A percentile compares a stretch with the other conserved stretches of the same genome.
phyloP scores from a whole-genome alignment of 73 alveolate genomes.

The Paramecium caudatum region DNA sequence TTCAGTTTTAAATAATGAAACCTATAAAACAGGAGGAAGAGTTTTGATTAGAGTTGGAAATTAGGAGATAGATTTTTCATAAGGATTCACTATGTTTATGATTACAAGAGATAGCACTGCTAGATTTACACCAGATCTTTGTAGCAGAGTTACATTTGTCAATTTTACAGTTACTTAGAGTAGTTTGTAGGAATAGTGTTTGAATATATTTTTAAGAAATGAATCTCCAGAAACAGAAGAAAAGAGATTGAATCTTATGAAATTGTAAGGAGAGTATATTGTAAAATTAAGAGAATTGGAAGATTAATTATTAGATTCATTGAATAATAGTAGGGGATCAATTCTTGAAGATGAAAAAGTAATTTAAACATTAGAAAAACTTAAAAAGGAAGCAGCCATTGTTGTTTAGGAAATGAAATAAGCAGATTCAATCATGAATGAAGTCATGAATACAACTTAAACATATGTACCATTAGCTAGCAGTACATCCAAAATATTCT shows the following conservation, averaged over 20 bases:
- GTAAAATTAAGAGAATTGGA: constrained; percentile 95
- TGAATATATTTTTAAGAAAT: constrained; percentile 95
- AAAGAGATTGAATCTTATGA: constrained; percentile 72
- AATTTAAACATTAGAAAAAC: constrained; percentile 96
- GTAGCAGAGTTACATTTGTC: constrained; percentile 99
- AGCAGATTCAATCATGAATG: constrained; percentile 95
- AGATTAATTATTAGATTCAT: constrained; percentile 96
- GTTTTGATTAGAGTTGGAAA: constrained; percentile 99
- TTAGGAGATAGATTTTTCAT: constrained; percentile 99
- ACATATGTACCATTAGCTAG: constrained; percentile 93
- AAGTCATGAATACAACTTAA: constrained; percentile 92
- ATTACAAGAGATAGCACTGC: constrained; percentile 96
- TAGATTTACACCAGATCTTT: constrained; percentile 98
- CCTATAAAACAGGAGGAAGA: constrained; percentile 98
- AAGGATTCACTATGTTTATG: constrained; percentile 97
- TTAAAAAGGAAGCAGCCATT: constrained; percentile 96
- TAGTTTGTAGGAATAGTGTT: constrained; percentile 95
- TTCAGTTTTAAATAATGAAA: constrained; percentile 98
- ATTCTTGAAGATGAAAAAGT: constrained; percentile 97
- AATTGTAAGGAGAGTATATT: constrained; percentile 74
- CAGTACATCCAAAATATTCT: constrained; percentile 95
- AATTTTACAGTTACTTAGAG: constrained; percentile 99
- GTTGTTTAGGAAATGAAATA: constrained; percentile 91
- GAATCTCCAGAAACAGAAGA: constrained; percentile 99
- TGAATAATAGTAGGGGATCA: constrained; percentile 97